Conservation (phyloP, 495 filamentous ascomycete species). For the Penicillium subrubescens region DNA sequence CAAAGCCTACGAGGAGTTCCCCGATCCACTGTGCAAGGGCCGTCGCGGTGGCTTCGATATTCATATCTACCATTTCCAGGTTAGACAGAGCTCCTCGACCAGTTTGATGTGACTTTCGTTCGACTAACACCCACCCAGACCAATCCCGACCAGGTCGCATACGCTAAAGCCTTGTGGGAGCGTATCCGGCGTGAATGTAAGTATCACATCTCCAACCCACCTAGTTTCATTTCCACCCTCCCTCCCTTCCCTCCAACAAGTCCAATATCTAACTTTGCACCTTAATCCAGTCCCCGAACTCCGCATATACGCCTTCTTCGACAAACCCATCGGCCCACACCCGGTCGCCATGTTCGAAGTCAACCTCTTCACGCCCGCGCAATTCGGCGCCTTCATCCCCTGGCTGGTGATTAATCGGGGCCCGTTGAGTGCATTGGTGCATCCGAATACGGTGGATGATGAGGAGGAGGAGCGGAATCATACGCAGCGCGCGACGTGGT, state of each 20-base stretch:
- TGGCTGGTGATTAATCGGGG: constrained; percentile 87
- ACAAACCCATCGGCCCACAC: constrained; percentile 79
- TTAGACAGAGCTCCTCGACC: constrained; percentile 10
- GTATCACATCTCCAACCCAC: constrained; percentile 14
- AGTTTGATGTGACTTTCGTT: background rate
- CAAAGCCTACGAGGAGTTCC: constrained; percentile 65
- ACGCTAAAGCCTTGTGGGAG: constrained; percentile 72
- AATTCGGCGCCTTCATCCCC: constrained; percentile 84
- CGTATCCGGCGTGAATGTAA: constrained; percentile 79
- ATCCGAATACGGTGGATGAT: constrained; percentile 70
- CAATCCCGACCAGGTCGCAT: constrained; percentile 61
- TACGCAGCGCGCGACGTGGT: constrained; percentile 80
- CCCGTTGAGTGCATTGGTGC: constrained; percentile 75
- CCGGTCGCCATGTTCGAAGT: constrained; percentile 89
- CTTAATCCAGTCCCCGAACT: constrained; percentile 75
- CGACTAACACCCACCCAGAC: constrained; percentile 37
- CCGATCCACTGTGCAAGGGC: constrained; percentile 63
- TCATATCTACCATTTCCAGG: constrained; percentile 77
- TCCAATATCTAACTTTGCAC: background rate
- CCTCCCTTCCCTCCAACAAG: background rate
- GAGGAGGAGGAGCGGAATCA: constrained; percentile 64
- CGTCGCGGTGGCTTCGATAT: constrained; percentile 68
- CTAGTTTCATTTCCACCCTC: too few species aligned
- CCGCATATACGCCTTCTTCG: constrained; percentile 76
- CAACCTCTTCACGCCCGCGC: constrained; percentile 78